Conservation (phyloP, 2,329 filamentous ascomycete genomes). For the Hyphodiscus sp. region DNA sequence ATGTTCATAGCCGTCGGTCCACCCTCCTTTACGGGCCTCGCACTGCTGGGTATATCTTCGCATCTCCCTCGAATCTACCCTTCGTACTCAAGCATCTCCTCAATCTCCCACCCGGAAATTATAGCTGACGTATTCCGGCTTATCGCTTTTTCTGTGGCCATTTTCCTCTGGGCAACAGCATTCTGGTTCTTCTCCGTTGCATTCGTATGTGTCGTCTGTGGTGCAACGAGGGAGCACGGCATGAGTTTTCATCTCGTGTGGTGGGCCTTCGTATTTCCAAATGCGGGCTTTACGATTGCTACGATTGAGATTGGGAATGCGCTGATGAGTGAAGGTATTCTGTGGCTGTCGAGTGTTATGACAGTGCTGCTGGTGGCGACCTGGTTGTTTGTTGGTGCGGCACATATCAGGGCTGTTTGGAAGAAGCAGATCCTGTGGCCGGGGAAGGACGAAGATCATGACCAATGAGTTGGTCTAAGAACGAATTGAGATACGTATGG, state of each 20-base stretch:
- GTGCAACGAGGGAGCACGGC: constrained; percentile 33
- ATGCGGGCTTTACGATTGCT: constrained; percentile 51
- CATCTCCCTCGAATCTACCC: constrained; percentile 19
- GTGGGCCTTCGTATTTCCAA: constrained; percentile 60
- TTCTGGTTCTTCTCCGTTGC: constrained; percentile 49
- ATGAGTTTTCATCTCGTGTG: constrained; percentile 53
- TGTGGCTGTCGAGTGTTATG: constrained; percentile 45
- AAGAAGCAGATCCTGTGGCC: constrained; percentile 31
- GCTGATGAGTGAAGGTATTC: constrained; percentile 38
- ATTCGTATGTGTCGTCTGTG: constrained; percentile 31
- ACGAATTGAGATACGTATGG: too few species aligned
- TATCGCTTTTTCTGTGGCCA: constrained; percentile 36
- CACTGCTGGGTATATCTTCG: constrained; percentile 62
- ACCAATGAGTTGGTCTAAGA: constrained; percentile 9
- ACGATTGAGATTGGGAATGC: constrained; percentile 48
- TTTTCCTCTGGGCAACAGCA: constrained; percentile 59
- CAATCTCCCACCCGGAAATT: constrained; percentile 31
- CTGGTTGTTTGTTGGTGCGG: constrained; percentile 26
- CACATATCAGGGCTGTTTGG: constrained; percentile 28
- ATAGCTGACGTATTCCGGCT: constrained; percentile 34
- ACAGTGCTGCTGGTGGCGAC: constrained; percentile 36
- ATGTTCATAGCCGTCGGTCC: constrained; percentile 69
- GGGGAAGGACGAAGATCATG: constrained; percentile 31
- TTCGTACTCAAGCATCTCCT: constrained; percentile 22
- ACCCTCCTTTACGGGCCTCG: constrained; percentile 63